Evolutionary conservation across 1,284 basidiomycete genomes (phyloP).

Genomic region (Cryptococcus amylolentus): DNA sequence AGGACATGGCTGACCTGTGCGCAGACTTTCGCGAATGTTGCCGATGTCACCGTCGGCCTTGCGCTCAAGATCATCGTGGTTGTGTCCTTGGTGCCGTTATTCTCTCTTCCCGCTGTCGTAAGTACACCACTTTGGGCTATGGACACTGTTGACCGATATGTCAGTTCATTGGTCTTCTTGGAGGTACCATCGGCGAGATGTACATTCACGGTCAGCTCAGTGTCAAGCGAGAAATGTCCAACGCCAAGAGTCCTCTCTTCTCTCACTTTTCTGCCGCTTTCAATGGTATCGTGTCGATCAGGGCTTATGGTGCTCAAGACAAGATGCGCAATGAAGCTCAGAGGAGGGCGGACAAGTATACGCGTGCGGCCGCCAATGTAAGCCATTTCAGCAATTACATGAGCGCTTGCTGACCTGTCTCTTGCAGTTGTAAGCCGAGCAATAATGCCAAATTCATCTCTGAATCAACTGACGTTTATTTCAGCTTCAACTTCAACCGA

Average conservation of each 20-base stretch:
- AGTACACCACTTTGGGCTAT: slow-evolving; percentile 5
- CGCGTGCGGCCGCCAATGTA: slow-evolving; percentile 40
- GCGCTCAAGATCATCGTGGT: slow-evolving; percentile 54
- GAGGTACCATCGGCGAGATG: slow-evolving; percentile 53
- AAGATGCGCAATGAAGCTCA: slow-evolving; percentile 42
- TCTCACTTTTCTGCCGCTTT: slow-evolving; percentile 68
- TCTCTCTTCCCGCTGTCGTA: slow-evolving; percentile 43
- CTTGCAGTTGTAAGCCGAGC: slow-evolving; percentile 13
- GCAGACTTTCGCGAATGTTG: slow-evolving; percentile 35
- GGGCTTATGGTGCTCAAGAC: slow-evolving; percentile 48
- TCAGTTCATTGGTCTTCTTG: slow-evolving; percentile 51
- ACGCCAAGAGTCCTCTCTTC: slow-evolving; percentile 62
- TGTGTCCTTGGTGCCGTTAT: slow-evolving; percentile 54
- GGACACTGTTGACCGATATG: neutral
- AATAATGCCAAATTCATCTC: neutral
- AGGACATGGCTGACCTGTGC: slow-evolving; percentile 11
- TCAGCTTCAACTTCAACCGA: slow-evolving; percentile 47
- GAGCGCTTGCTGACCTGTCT: neutral
- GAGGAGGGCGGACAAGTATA: slow-evolving; percentile 47
- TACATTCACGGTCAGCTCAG: slow-evolving; percentile 68
- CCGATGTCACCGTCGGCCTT: slow-evolving; percentile 47
- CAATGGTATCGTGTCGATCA: slow-evolving; percentile 58
- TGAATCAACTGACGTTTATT: neutral
- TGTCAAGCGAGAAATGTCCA: slow-evolving; percentile 68
- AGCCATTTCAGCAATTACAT: slow-evolving; percentile 1